Conservation (phyloP, 495 filamentous ascomycete species). For the Geopyxis carbonaria region DNA sequence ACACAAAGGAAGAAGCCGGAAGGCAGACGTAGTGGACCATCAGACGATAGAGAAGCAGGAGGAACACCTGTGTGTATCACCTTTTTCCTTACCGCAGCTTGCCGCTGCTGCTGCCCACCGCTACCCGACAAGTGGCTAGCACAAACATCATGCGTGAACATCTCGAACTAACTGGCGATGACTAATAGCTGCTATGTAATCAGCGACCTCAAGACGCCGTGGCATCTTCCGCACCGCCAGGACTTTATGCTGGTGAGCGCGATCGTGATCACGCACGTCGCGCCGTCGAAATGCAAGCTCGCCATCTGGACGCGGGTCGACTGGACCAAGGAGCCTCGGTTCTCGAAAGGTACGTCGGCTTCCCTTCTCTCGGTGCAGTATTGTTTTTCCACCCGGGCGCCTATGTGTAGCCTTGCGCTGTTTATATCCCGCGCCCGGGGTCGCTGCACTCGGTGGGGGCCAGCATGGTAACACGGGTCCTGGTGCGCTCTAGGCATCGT, state of each 20-base stretch:
- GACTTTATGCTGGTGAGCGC: constrained; percentile 75
- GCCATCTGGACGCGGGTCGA: constrained; percentile 73
- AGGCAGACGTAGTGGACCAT: constrained; percentile 54
- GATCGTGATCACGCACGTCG: constrained; percentile 80
- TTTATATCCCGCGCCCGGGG: no score
- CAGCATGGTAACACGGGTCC: no score
- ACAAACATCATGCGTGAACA: no score
- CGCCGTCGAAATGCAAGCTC: constrained; percentile 82
- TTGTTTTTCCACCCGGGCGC: no score
- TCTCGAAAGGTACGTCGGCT: constrained; percentile 34
- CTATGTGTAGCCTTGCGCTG: no score
- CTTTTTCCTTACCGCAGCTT: no score
- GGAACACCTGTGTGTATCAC: constrained; percentile 53
- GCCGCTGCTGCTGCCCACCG: no score
- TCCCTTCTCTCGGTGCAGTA: background rate
- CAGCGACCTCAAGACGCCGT: constrained; percentile 71
- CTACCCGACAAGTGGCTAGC: no score
- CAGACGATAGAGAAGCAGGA: constrained; percentile 84
- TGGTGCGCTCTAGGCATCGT: constrained; percentile 50
- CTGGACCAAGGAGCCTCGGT: constrained; percentile 54
- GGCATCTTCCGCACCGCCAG: constrained; percentile 69
- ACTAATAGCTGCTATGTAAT: constrained; percentile 53
- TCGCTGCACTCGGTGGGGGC: no score
- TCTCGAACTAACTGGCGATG: background rate
- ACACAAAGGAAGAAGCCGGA: constrained; percentile 29